These are phyloP conservation scores for Fusarium sp. DNA, from an alignment of 2,329 filamentous ascomycete genomes.

Conservation along the genomic window DNA sequence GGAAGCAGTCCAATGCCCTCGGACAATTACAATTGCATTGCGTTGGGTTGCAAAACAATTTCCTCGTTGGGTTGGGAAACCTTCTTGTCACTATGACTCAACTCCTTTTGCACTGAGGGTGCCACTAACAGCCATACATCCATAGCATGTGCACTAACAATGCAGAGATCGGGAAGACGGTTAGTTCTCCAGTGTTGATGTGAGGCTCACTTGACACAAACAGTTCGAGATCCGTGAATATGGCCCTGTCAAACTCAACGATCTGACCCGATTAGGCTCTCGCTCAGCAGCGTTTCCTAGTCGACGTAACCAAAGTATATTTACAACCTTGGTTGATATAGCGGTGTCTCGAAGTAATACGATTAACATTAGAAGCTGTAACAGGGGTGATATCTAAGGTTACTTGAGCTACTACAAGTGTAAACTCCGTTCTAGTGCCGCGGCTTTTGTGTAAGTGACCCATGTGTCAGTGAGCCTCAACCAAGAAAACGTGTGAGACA, in stretches of 20 bases:
- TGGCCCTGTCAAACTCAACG: slow-evolving; percentile 13
- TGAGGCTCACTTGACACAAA: neutral
- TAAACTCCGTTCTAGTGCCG: neutral
- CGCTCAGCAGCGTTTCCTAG: slow-evolving; percentile 16
- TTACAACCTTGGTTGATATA: neutral
- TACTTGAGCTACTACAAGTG: neutral
- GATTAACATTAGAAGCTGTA: neutral
- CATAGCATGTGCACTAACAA: slow-evolving; percentile 3
- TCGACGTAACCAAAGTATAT: neutral
- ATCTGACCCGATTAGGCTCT: slow-evolving; percentile 28
- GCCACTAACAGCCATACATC: neutral
- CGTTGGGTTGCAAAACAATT: neutral
- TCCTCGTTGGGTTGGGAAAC: neutral
- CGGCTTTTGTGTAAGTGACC: slow-evolving; percentile 6
- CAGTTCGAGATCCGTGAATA: slow-evolving; percentile 8
- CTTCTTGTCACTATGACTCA: slow-evolving; percentile 1
- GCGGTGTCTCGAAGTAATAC: neutral
- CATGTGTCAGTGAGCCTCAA: slow-evolving; percentile 1
- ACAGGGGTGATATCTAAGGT: neutral
- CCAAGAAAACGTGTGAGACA: slow-evolving; percentile 8
- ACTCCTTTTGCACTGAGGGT: neutral
- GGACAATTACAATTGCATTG: neutral
- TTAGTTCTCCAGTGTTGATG: slow-evolving; percentile 8
- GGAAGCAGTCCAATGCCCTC: neutral
- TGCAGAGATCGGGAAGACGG: slow-evolving; percentile 1